Percentiles rank a stretch among this genome's conserved stretches.
Conservation (phyloP, 495 filamentous ascomycete genomes). For the Neurospora sp. region DNA sequence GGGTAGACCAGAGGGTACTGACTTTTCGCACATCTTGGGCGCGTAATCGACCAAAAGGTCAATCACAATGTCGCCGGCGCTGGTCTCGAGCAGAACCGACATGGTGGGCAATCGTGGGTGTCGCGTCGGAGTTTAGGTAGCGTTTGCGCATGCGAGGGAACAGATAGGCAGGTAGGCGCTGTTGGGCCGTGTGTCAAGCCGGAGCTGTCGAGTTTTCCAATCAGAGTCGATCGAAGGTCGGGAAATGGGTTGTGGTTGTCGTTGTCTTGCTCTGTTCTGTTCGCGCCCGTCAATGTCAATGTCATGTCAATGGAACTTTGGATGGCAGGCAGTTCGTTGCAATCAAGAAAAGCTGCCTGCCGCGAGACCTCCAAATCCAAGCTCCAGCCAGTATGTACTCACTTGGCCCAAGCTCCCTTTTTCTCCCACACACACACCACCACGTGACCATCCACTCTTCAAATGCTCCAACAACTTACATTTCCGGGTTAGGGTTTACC, state of each 20-base stretch:
- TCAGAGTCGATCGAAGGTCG: background rate
- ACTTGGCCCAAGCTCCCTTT: background rate
- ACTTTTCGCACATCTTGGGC: constrained; percentile 89
- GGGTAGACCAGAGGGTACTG: constrained; percentile 21
- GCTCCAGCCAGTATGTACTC: background rate
- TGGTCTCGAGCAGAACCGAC: constrained; percentile 83
- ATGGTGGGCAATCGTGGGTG: constrained; percentile 20
- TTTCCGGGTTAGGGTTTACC: background rate
- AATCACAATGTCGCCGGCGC: constrained; percentile 84
- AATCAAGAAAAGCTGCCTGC: background rate
- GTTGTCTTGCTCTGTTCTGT: background rate
- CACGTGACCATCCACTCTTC: no score
- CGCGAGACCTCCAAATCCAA: background rate
- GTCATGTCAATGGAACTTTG: background rate
- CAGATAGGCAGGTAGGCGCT: background rate
- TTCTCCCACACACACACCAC: no score
- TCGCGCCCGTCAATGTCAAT: background rate
- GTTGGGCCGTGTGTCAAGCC: background rate
- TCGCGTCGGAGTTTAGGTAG: background rate
- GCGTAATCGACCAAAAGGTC: constrained; percentile 81
- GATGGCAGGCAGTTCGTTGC: background rate
- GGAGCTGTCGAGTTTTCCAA: background rate
- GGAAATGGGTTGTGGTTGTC: background rate
- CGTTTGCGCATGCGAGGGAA: background rate
- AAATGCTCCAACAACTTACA: background rate